Base-by-base conservation (phyloP, 345 rosid species). In the Brassica napus region DNA sequence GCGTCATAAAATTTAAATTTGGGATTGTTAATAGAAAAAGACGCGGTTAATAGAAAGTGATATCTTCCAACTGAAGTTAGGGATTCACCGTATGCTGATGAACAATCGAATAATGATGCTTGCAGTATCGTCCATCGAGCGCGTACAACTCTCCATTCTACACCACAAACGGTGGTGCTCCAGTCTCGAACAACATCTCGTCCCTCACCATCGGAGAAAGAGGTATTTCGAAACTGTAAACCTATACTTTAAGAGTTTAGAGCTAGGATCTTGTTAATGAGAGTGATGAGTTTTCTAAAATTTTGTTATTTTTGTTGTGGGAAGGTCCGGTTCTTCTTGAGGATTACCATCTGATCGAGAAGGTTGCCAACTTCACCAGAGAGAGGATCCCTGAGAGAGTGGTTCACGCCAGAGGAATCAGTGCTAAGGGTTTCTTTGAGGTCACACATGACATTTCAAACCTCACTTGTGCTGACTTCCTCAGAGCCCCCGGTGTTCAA, bases 361-460 rank as follows among this genome's bases (percentile, higher is more conserved):
- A 95, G 71, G 86, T 95, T 52, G 98, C 99, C 72, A 90, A 93
- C 55, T 93, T 95, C 78, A 94, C 89, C 52, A 90, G 99, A 73
- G 98, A 93, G 84, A 69, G 99, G 67, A 91, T 95, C 69, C 99
- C 98, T 55, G 98, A 95, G 83, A 94, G 99, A 82, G 97, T 95
- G 34, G 99, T 95, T 82, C 99, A 95, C 76, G 98, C 98, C 21
- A 86, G 99, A 86, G 98, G 99, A 81, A 96, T 91, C 77, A 95
- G 99, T 80, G 98, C 98, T 6, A 95, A 95, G 83, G 99, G 98
- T 71, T 95, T 95, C 89, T 95, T 95, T 78, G 98, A 95, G 84
- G 97, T 91, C 76, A 95, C 99, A 0, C 99, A 95, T 81, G 97
- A 93, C 76, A 78, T 95, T 75, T 89, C 98, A 65, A 18, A 84